These are phyloP conservation scores for Ustilago sp. DNA, from an alignment of 1,284 basidiomycete genomes.

Conservation along the genomic window DNA sequence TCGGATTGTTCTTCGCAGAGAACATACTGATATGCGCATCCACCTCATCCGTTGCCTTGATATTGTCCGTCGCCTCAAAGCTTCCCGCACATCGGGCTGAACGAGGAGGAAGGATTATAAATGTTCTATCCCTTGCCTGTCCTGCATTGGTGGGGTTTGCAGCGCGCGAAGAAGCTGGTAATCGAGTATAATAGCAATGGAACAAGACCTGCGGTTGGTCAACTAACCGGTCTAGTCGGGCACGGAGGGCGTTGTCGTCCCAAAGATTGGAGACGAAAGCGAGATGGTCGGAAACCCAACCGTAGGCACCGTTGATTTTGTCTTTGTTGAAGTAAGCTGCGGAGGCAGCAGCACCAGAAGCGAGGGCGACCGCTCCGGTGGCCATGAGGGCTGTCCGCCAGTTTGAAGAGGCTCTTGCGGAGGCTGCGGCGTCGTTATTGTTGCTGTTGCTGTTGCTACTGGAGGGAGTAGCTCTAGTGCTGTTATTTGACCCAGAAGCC, in stretches of 20 bases:
- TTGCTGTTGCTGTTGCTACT: background rate
- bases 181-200: slow-evolving; percentile 64
- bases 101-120: slow-evolving; percentile 61
- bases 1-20: slow-evolving; percentile 82
- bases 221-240: slow-evolving; percentile 70
- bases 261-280: slow-evolving; percentile 88
- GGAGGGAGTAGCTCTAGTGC: slow-evolving; percentile 34
- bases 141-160: slow-evolving; percentile 12
- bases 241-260: slow-evolving; percentile 78
- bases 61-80: slow-evolving; percentile 54
- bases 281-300: slow-evolving; percentile 87
- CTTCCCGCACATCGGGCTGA: slow-evolving; percentile 27
- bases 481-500: slow-evolving; percentile 49
- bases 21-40: slow-evolving; percentile 92
- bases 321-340: slow-evolving; percentile 77
- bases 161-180: slow-evolving; percentile 38
- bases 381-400: slow-evolving; percentile 71
- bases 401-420: slow-evolving; percentile 21
- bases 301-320: slow-evolving; percentile 67
- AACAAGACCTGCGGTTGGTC: slow-evolving; percentile 71
- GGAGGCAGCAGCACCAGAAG: slow-evolving; percentile 81
- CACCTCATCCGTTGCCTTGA: slow-evolving; percentile 78
- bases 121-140: slow-evolving; percentile 51
- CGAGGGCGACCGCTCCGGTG: slow-evolving; percentile 73
- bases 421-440: slow-evolving; percentile 18